These are phyloP conservation scores for Diutina ranongensis DNA, from an alignment of 1,139 yeast species.

Conservation along the genomic window DNA sequence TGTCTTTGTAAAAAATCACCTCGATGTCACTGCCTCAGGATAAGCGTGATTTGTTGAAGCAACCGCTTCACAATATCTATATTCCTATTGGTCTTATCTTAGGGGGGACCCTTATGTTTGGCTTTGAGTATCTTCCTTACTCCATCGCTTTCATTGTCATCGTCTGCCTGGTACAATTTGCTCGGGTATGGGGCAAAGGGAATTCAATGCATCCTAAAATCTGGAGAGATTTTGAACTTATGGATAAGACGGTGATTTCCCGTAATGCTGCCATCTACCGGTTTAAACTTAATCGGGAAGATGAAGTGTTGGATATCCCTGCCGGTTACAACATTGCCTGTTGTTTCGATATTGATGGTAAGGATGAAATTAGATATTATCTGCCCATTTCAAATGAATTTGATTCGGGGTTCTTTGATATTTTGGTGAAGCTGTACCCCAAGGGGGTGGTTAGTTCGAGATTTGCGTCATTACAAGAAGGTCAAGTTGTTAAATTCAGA, in stretches of 20 bases:
- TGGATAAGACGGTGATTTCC: conserved; percentile 60
- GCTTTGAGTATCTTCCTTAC: conserved; percentile 39
- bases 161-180: conserved; percentile 34
- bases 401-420: conserved; percentile 64
- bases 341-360: conserved; percentile 41
- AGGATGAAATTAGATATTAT: conserved; percentile 56
- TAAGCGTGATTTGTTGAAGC: conserved; percentile 39
- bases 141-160: conserved; percentile 34
- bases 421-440: conserved; percentile 61
- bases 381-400: conserved; percentile 63
- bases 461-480: conserved; percentile 52
- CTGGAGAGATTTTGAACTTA: conserved; percentile 57
- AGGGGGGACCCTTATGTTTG: conserved; percentile 50
- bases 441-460: conserved; percentile 56
- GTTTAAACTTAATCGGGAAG: conserved; percentile 48
- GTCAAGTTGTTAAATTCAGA: conserved; percentile 56
- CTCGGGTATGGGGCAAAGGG: conserved; percentile 36
- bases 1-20: too few relatives aligned
- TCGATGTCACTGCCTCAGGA: conserved; percentile 14
- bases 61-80: conserved; percentile 62
- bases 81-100: conserved; percentile 54
- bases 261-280: conserved; percentile 64
- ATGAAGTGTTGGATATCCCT: conserved; percentile 53
- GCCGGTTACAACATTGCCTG: conserved; percentile 70
- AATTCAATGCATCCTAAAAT: conserved; percentile 35